Base-by-base conservation (phyloP, 2,329 filamentous ascomycete genomes). In the Graphilbum fragrans region DNA sequence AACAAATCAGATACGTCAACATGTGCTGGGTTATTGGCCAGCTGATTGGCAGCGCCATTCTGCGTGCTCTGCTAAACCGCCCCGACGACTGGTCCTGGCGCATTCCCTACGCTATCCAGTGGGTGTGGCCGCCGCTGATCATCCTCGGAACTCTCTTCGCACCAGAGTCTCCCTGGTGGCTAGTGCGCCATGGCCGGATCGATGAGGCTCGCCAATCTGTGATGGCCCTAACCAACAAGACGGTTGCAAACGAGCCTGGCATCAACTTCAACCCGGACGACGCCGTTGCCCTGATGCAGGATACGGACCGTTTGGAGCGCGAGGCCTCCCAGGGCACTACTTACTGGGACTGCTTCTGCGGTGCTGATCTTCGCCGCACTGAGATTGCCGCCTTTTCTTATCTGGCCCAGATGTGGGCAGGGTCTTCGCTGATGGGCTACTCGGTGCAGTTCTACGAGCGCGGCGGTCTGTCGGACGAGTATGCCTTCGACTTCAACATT, bases 231-330 rank as follows among this genome's bases (percentile, higher is more conserved):
- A 65, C 62, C 5, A 9, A 3, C 21, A n/a, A 31, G 16, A 40
- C 31, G 51, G 37, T n/a, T n/a, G n/a, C n/a, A n/a, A n/a, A n/a
- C n/a, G n/a, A n/a, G n/a, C n/a, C n/a, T n/a, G n/a, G n/a, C n/a
- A n/a, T n/a, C n/a, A n/a, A n/a, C 12, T 45, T 45, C 18, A 38
- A 50, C 18, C 42, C 45, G 3, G 50, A 49, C n/a, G 50, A 54
- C 33, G 57, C 67, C 5, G 56, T 65, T 20, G 62, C 69, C 41
- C 66, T 66, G n/a, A 77, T 79, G 52, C 57, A 67, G 19, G 67
- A 77, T 49, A 80, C 75, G 0, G 71, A 77, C 45, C 62, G 67
- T 43, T 58, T 76, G 3, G 74, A 79, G 54, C 60, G 66, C 43
- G 65, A 70, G 42, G 58, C 64, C 39, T 62, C 68, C 44, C 61